Conservation (phyloP, 352 stramenopile species). For the Thraustochytrium sp. region DNA sequence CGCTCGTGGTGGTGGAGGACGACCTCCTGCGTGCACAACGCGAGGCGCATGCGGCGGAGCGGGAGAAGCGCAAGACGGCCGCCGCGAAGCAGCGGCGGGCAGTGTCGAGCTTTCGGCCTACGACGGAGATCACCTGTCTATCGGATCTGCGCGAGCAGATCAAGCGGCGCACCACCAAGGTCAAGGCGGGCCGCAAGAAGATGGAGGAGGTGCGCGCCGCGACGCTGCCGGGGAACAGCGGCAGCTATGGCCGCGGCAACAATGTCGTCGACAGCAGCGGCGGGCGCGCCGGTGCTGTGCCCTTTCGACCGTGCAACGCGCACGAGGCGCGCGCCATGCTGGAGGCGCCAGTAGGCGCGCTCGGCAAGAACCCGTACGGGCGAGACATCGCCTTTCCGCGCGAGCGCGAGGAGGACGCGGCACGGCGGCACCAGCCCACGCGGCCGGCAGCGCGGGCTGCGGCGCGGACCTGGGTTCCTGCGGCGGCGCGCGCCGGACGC, state of each 20-base stretch:
- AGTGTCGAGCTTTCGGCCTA: background rate
- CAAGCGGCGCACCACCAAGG: conserved; percentile 3
- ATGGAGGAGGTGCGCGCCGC: background rate
- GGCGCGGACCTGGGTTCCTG: background rate
- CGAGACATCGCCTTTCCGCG: background rate
- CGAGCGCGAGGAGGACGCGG: background rate
- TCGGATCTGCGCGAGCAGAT: conserved; percentile 29
- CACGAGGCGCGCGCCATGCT: background rate
- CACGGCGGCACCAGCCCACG: background rate
- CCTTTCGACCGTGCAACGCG: conserved; percentile 21
- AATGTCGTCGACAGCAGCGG: too few species aligned
- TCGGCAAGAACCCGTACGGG: background rate
- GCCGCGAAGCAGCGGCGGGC: background rate
- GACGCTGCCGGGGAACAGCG: too few species aligned
- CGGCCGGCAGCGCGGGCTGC: background rate
- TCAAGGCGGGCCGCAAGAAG: background rate
- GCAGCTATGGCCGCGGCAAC: too few species aligned
- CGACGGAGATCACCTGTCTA: conserved; percentile 22
- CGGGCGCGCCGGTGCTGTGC: too few species aligned
- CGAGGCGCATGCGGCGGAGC: background rate
- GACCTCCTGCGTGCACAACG: background rate
- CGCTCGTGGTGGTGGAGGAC: background rate
- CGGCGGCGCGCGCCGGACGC: background rate
- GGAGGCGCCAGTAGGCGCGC: background rate
- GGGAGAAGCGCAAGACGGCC: background rate